A percentile compares a stretch with the other conserved stretches of the same genome.
phyloP scores from a whole-genome alignment of 2,329 filamentous ascomycete genomes.

The Penicillium glabrum region DNA sequence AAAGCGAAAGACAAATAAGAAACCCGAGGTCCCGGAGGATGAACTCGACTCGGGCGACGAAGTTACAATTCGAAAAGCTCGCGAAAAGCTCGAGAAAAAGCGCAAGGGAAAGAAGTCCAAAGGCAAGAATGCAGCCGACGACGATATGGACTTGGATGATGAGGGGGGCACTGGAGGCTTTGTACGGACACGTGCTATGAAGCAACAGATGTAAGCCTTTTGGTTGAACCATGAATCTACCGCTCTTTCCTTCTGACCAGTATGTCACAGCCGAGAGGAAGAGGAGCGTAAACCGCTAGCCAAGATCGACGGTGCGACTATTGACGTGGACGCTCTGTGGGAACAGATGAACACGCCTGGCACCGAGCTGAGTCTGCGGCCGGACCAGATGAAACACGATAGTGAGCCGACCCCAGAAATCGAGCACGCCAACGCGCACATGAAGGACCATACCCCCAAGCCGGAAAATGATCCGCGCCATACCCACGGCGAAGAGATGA shows the following conservation, averaged over 20 bases:
- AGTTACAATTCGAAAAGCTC: constrained; percentile 53
- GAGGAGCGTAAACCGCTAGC: constrained; percentile 45
- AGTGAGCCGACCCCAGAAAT: constrained; percentile 9
- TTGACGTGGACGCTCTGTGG: constrained; percentile 58
- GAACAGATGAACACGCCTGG: constrained; percentile 48
- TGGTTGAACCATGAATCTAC: background rate
- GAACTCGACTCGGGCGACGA: constrained; percentile 59
- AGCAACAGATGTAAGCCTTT: constrained; percentile 44
- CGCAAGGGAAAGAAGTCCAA: constrained; percentile 36
- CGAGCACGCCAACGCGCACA: constrained; percentile 11
- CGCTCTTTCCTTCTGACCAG: constrained; percentile 2
- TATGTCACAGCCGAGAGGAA: constrained; percentile 36
- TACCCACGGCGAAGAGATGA: constrained; percentile 42
- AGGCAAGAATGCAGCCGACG: constrained; percentile 35
- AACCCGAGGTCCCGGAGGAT: constrained; percentile 25
- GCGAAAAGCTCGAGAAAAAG: constrained; percentile 40
- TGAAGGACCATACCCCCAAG: constrained; percentile 16
- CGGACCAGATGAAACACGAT: constrained; percentile 17
- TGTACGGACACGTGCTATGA: constrained; percentile 56
- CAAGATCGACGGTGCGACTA: constrained; percentile 51
- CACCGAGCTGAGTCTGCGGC: constrained; percentile 9
- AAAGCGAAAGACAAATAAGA: constrained; percentile 35
- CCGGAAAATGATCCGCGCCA: constrained; percentile 8
- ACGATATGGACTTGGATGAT: constrained; percentile 41
- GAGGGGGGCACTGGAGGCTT: constrained; percentile 52